These are phyloP conservation scores for Trypethelium eluteriae DNA, from an alignment of 495 filamentous ascomycete genomes.

Conservation along the genomic window DNA sequence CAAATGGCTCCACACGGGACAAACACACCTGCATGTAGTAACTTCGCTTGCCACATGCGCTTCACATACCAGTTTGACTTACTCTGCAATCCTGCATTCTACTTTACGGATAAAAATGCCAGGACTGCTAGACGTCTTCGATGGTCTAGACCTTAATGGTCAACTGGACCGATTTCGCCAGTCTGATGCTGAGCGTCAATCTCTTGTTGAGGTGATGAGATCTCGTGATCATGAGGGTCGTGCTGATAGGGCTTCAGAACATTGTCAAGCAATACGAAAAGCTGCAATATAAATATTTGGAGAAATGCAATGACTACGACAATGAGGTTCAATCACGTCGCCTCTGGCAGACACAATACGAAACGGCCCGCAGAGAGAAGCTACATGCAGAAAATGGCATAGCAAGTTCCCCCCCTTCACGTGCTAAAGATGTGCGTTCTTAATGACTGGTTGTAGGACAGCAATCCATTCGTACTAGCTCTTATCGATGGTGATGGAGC, in stretches of 20 bases:
- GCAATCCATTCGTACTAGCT: constrained; percentile 32
- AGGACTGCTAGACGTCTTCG: not conserved
- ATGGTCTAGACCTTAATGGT: constrained; percentile 13
- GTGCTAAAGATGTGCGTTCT: not conserved
- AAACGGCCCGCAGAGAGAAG: constrained; percentile 14
- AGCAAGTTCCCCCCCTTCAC: not conserved
- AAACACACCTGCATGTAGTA: too few species aligned
- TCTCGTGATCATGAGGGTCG: not conserved
- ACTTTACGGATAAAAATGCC: not conserved
- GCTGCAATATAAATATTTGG: constrained; percentile 20
- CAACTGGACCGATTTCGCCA: constrained; percentile 25
- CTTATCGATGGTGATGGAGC: constrained; percentile 39
- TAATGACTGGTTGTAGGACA: constrained; percentile 21
- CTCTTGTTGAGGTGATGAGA: constrained; percentile 18
- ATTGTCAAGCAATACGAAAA: constrained; percentile 11
- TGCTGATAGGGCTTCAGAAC: not conserved
- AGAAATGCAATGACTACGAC: constrained; percentile 29
- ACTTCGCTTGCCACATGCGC: too few species aligned
- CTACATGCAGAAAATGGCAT: not conserved
- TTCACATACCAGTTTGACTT: too few species aligned
- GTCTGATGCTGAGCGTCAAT: constrained; percentile 23
- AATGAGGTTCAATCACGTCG: constrained; percentile 27
- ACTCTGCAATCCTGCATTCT: not conserved
- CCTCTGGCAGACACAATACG: constrained; percentile 21
- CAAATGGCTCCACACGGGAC: too few species aligned